Percentiles rank a stretch among this genome's conserved stretches.
Evolutionary conservation across 805 yeast genomes (phyloP).

Genomic region (Metschnikowia rubicola): DNA sequence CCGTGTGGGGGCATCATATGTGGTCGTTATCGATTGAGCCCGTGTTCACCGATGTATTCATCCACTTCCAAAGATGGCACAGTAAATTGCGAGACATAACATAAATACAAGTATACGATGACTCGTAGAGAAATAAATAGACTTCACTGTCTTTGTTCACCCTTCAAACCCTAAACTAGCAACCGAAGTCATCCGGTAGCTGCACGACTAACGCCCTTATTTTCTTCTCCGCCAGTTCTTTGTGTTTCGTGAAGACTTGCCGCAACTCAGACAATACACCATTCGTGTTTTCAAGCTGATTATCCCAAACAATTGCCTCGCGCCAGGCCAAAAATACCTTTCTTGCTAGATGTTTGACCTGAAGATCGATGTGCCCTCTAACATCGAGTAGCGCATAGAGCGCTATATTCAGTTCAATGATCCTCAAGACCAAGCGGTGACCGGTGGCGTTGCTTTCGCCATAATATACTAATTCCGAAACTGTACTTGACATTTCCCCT

Average conservation of each 20-base stretch:
- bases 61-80: no score
- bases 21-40: no score
- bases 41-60: no score
- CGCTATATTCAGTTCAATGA: conserved; percentile 2
- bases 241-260: not conserved
- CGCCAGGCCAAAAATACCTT: not conserved
- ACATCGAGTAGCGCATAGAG: not conserved
- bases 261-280: not conserved
- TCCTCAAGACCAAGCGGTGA: not conserved
- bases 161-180: not conserved
- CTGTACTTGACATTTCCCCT: not conserved
- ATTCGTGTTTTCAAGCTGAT: not conserved
- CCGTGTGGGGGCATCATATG: no score
- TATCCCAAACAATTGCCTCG: not conserved
- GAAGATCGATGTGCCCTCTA: not conserved
- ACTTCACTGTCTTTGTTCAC: no score
- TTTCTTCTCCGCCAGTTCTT: not conserved
- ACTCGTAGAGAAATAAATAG: no score
- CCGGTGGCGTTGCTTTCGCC: not conserved
- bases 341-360: not conserved
- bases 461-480: not conserved
- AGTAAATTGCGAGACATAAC: no score
- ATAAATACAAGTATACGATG: no score
- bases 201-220: not conserved
- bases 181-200: not conserved